phyloP scores from a whole-genome alignment of 164 flowering plant genomes.

The Stephania yunnanensis region DNA sequence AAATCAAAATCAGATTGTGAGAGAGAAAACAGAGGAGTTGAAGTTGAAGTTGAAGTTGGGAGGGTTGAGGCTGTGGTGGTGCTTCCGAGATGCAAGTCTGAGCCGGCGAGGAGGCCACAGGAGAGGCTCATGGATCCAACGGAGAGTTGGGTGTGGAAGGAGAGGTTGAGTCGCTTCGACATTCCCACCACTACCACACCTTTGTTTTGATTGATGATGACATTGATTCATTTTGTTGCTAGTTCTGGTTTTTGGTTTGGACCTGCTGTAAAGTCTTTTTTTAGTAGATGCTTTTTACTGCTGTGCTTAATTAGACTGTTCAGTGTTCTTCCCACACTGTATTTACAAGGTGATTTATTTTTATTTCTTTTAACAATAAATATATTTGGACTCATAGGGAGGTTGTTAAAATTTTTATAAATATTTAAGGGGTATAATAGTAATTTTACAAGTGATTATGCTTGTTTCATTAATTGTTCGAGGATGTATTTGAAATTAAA shows the following conservation, averaged over 20 bases:
- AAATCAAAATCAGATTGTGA: conserved; percentile 9
- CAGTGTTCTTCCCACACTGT: not conserved
- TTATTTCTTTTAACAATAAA: too few relatives aligned
- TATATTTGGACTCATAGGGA: too few relatives aligned
- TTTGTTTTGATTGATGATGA: not conserved
- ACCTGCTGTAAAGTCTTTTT: not conserved
- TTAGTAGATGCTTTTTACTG: not conserved
- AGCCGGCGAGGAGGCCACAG: conserved; percentile 35
- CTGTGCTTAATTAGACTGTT: not conserved
- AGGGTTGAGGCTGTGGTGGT: conserved; percentile 3
- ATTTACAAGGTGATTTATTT: not conserved
- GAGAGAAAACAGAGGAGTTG: conserved; percentile 19
- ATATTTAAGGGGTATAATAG: too few relatives aligned
- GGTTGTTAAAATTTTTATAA: too few relatives aligned
- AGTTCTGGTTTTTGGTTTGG: not conserved
- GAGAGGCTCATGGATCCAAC: conserved; percentile 1
- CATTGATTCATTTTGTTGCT: conserved; percentile 9
- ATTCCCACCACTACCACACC: conserved; percentile 7
- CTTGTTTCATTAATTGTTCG: too few relatives aligned
- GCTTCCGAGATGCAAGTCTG: conserved; percentile 48
- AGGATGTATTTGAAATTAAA: too few relatives aligned
- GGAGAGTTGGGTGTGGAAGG: conserved; percentile 8
- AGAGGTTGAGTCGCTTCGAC: conserved; percentile 22
- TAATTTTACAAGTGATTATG: too few relatives aligned
- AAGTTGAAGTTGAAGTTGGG: conserved; percentile 12